Conservation (phyloP, 345 rosid species). For the Eutrema heterophyllum region DNA sequence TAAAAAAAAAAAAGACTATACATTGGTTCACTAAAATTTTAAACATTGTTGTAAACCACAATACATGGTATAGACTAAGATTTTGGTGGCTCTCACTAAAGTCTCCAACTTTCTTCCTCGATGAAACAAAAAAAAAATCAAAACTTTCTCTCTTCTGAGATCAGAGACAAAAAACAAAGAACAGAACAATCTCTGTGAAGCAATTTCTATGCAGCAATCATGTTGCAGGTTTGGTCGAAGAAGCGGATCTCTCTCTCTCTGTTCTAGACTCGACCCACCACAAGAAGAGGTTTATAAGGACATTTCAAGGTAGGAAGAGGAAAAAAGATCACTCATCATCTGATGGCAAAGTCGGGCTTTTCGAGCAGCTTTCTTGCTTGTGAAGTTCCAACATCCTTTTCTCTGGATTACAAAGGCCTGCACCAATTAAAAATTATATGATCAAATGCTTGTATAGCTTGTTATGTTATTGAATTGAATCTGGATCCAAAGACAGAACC, state of each 20-base stretch:
- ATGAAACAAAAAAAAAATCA: neutral
- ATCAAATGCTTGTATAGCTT: slow-evolving; percentile 1
- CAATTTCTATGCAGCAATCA: slow-evolving; percentile 4
- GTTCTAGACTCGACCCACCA: neutral
- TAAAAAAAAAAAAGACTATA: neutral
- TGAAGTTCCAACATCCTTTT: slow-evolving; percentile 73
- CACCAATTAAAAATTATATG: neutral
- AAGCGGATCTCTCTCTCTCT: neutral
- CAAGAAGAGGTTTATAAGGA: neutral
- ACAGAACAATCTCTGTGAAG: neutral
- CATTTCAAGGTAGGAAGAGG: neutral
- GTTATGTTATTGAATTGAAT: neutral
- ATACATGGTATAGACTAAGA: neutral
- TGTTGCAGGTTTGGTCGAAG: neutral
- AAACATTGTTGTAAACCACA: neutral
- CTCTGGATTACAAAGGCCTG: slow-evolving; percentile 86
- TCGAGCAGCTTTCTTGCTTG: slow-evolving; percentile 62
- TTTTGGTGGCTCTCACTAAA: neutral
- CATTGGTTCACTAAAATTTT: neutral
- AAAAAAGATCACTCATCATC: slow-evolving; percentile 46
- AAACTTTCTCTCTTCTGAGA: neutral
- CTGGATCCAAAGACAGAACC: neutral
- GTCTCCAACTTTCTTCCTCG: neutral
- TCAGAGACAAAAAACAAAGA: neutral
- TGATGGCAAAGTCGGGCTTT: slow-evolving; percentile 58